These are phyloP conservation scores for Bryum argenteum DNA, from an alignment of 225 moss, liverwort and hornwort genomes.

Conservation along the genomic window DNA sequence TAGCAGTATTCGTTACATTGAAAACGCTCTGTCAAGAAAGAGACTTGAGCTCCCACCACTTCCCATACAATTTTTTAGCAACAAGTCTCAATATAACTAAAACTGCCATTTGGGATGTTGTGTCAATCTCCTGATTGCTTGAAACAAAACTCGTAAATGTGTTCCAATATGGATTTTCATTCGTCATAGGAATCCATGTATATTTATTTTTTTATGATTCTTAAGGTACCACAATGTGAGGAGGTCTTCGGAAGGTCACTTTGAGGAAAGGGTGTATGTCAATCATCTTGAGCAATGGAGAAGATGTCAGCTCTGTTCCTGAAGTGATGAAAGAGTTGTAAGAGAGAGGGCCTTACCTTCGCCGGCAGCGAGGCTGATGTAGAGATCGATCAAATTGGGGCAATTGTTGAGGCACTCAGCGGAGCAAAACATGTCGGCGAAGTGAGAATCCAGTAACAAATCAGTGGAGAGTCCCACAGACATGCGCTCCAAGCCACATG, in stretches of 20 bases:
- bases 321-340: not conserved
- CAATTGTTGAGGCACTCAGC: conserved; percentile 89
- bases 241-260: too few relatives aligned
- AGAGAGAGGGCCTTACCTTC: conserved; percentile 56
- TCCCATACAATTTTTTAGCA: too few relatives aligned
- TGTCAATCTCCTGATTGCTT: not conserved
- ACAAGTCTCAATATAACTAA: not conserved
- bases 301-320: not conserved
- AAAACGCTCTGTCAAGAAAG: too few relatives aligned
- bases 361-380: conserved; percentile 83
- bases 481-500: conserved; percentile 83
- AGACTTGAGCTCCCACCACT: too few relatives aligned
- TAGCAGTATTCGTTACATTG: too few relatives aligned
- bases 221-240: too few relatives aligned
- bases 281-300: too few relatives aligned
- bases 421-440: conserved; percentile 78
- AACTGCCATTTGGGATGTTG: not conserved
- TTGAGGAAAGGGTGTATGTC: too few relatives aligned
- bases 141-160: not conserved
- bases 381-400: conserved; percentile 89
- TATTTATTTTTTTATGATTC: too few relatives aligned
- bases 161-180: not conserved
- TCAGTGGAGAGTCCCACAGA: conserved; percentile 88
- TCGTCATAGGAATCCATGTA: not conserved
- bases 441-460: conserved; percentile 64